Conservation (phyloP, 2,329 filamentous ascomycete species). For the Onygena corvina region DNA sequence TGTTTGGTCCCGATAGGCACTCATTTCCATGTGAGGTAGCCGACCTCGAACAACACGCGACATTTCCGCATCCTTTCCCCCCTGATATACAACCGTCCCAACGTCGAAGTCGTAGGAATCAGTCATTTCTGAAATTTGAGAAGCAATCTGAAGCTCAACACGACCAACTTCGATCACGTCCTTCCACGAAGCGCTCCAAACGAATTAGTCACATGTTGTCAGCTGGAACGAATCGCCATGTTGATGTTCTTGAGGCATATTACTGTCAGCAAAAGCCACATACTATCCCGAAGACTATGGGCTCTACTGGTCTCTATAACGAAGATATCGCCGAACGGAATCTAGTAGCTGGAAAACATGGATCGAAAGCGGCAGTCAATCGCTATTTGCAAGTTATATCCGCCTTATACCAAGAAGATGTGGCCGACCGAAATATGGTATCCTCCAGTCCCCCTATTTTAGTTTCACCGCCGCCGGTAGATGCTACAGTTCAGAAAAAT, state of each 20-base stretch:
- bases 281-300: conserved; percentile 17
- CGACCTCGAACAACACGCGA: background rate
- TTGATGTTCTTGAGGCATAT: conserved; percentile 33
- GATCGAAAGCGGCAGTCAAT: background rate
- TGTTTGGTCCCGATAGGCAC: conserved; percentile 13
- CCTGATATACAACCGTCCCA: conserved; percentile 12
- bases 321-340: conserved; percentile 36
- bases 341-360: conserved; percentile 6
- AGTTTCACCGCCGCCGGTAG: background rate
- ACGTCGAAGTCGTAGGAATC: conserved; percentile 19
- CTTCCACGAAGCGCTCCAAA: conserved; percentile 17
- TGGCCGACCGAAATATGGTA: conserved; percentile 31
- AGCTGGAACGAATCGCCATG: conserved; percentile 23
- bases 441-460: conserved; percentile 14
- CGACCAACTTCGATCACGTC: conserved; percentile 23
- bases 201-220: conserved; percentile 13
- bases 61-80: background rate
- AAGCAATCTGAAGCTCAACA: conserved; percentile 31
- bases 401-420: conserved; percentile 32
- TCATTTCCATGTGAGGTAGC: conserved; percentile 8
- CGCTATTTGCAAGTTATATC: conserved; percentile 26
- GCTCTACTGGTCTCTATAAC: conserved; percentile 29
- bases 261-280: conserved; percentile 25
- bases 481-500: background rate
- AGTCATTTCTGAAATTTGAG: conserved; percentile 29